These are phyloP conservation scores for Exophiala sideris DNA, from an alignment of 2,329 filamentous ascomycete genomes.

Conservation along the genomic window DNA sequence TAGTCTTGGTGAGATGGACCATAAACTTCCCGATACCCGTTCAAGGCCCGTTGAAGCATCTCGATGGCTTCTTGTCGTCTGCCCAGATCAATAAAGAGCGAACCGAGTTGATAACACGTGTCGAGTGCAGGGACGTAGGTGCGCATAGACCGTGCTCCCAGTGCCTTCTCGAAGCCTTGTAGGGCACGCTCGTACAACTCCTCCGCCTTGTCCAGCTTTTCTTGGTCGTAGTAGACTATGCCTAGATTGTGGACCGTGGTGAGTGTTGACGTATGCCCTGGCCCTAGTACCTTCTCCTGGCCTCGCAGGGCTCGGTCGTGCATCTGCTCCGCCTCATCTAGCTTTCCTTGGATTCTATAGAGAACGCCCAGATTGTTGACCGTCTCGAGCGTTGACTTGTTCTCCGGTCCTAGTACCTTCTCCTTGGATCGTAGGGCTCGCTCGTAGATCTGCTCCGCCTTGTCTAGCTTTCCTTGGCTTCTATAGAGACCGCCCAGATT, in stretches of 20 bases:
- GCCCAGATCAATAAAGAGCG: too few relatives aligned
- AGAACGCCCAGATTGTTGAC: neutral
- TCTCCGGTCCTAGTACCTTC: constrained; percentile 26
- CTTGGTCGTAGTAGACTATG: constrained; percentile 23
- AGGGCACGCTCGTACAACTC: constrained; percentile 27
- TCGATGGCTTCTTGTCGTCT: too few relatives aligned
- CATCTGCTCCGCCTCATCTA: constrained; percentile 29
- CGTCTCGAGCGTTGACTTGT: constrained; percentile 29
- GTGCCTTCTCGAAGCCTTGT: constrained; percentile 19
- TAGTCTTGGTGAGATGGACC: too few relatives aligned
- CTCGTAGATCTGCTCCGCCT: constrained; percentile 29
- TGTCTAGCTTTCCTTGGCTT: constrained; percentile 11
- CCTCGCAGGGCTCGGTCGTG: constrained; percentile 27
- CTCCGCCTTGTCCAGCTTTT: constrained; percentile 17
- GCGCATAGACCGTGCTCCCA: constrained; percentile 12
- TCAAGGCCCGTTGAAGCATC: too few relatives aligned
- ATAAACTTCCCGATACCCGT: too few relatives aligned
- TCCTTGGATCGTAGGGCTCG: constrained; percentile 26
- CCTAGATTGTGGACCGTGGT: constrained; percentile 30
- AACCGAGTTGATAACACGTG: too few relatives aligned
- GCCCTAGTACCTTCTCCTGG: constrained; percentile 24
- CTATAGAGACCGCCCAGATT: neutral
- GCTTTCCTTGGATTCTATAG: neutral
- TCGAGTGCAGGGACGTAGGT: too few relatives aligned
- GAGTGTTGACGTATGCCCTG: constrained; percentile 29